Evolutionary conservation across 2,329 filamentous ascomycete species (phyloP).

Genomic region (Endoconidiophora laricicola): DNA sequence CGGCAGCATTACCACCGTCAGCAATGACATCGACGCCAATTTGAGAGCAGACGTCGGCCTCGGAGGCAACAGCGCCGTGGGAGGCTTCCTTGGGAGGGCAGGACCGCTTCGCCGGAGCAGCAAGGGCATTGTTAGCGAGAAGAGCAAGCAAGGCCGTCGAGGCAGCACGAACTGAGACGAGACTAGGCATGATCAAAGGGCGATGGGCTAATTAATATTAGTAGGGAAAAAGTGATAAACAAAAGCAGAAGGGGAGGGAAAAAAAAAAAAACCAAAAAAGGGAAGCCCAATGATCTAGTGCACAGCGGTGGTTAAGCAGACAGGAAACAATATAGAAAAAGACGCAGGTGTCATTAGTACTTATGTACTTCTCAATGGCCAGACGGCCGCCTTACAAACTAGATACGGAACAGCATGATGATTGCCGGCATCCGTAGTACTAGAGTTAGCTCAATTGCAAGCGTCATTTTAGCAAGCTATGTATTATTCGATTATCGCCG

Average conservation of each 20-base stretch:
- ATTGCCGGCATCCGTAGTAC: no score
- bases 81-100: constrained; percentile 6
- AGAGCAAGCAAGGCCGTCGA: constrained; percentile 9
- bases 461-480: neutral
- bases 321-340: neutral
- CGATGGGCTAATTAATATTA: neutral
- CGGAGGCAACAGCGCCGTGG: constrained; percentile 43
- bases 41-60: constrained; percentile 40
- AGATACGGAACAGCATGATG: no score
- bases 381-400: no score
- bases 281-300: neutral
- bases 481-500: neutral
- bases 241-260: neutral
- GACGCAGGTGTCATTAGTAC: no score
- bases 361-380: no score
- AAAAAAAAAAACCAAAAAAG: neutral
- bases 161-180: constrained; percentile 7
- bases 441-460: no score
- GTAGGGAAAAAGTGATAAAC: neutral
- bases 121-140: neutral
- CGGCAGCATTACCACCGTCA: constrained; percentile 47
- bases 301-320: neutral
- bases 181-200: constrained; percentile 5
- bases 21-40: constrained; percentile 41
- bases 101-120: neutral